A percentile compares a stretch with the other conserved stretches of the same genome.
Conservation (phyloP, 106 monocot genomes). For the Iris macrosiphon region DNA sequence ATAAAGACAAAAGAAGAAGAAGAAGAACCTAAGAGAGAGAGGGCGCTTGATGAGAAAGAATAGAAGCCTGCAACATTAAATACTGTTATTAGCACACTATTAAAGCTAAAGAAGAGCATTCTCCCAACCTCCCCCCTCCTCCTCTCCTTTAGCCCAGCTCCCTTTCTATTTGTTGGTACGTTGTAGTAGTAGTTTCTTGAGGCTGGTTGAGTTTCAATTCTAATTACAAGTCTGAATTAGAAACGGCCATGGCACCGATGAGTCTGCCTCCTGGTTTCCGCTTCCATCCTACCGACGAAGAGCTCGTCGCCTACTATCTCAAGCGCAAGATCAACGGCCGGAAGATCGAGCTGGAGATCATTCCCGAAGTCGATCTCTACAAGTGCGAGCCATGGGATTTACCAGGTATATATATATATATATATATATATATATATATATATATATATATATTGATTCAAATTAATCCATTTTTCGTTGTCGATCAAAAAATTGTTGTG, state of each 20-base stretch:
- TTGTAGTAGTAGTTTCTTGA: not conserved
- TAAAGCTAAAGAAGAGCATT: constrained; percentile 11
- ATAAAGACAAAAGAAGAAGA: constrained; percentile 11
- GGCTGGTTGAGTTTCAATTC: not conserved
- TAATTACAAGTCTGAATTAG: not conserved
- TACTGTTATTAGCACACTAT: constrained; percentile 5
- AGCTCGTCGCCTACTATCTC: constrained; percentile 16
- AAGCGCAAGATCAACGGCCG: constrained; percentile 20
- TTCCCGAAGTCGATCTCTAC: constrained; percentile 25
- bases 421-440: not conserved
- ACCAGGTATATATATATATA: constrained; percentile 6
- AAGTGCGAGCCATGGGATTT: constrained; percentile 31
- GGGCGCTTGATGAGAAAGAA: constrained; percentile 11
- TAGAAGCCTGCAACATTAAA: constrained; percentile 3
- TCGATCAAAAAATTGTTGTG: too few relatives aligned
- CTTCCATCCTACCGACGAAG: constrained; percentile 14
- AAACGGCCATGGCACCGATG: constrained; percentile 10
- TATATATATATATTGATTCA: not conserved
- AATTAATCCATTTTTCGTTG: not conserved
- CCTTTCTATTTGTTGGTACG: not conserved
- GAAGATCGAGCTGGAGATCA: constrained; percentile 18
- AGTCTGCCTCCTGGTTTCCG: constrained; percentile 15
- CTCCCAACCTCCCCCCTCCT: not conserved
- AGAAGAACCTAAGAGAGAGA: constrained; percentile 2
- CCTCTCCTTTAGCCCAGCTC: not conserved